Evolutionary conservation across 2,329 filamentous ascomycete species (phyloP).

Genomic region (Plenodomus tracheiphilus): DNA sequence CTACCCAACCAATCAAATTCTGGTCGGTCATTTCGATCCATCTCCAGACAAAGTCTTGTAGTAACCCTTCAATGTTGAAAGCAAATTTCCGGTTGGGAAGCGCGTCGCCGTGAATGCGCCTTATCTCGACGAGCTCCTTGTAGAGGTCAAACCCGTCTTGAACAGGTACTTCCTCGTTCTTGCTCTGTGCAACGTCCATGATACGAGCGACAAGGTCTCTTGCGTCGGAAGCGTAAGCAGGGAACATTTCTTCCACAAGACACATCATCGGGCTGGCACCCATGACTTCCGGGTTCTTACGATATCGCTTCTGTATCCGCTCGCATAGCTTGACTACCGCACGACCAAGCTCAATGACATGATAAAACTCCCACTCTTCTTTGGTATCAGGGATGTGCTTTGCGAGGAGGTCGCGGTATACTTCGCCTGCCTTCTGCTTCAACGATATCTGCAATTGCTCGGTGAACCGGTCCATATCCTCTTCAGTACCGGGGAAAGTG

Average conservation of each 20-base stretch:
- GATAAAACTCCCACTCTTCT: constrained; percentile 85
- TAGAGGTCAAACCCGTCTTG: constrained; percentile 96
- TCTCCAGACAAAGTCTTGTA: constrained; percentile 93
- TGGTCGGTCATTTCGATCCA: constrained; percentile 84
- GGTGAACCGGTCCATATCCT: constrained; percentile 73
- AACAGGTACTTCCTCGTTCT: constrained; percentile 75
- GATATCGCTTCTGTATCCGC: constrained; percentile 89
- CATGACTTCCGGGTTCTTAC: constrained; percentile 84
- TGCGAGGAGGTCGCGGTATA: constrained; percentile 78
- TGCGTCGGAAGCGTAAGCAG: constrained; percentile 87
- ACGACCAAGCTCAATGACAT: constrained; percentile 87
- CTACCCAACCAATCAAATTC: constrained; percentile 81
- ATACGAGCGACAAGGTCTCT: constrained; percentile 83
- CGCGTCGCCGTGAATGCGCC: constrained; percentile 75
- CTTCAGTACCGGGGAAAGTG: constrained; percentile 70
- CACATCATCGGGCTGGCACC: constrained; percentile 71
- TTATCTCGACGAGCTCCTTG: constrained; percentile 81
- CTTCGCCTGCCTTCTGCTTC: constrained; percentile 72
- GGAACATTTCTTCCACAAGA: constrained; percentile 80
- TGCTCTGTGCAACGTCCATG: constrained; percentile 70
- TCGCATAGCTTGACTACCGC: constrained; percentile 82
- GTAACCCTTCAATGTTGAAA: constrained; percentile 82
- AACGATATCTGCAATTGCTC: constrained; percentile 73
- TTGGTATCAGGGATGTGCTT: constrained; percentile 78
- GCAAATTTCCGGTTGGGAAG: constrained; percentile 74